These are phyloP conservation scores for Solanum chmielewskii DNA, from an alignment of 257 asterid species.

Conservation along the genomic window DNA sequence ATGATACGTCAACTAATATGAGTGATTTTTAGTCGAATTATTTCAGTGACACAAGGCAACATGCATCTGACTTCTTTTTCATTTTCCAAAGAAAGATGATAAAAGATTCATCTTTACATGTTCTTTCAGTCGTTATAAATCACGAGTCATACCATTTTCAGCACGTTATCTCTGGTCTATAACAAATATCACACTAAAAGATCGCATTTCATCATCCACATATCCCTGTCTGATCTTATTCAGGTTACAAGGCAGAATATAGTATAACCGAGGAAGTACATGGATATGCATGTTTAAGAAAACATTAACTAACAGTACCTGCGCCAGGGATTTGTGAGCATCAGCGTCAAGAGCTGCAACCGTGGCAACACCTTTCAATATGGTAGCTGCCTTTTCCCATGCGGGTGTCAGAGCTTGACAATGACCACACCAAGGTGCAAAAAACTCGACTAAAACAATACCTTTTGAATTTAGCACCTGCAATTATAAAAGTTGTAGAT, in stretches of 20 bases:
- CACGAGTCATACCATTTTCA: not conserved
- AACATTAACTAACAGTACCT: slow-evolving; percentile 26
- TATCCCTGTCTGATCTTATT: not conserved
- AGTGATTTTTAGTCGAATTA: not conserved
- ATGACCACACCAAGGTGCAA: slow-evolving; percentile 98
- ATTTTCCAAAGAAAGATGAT: not conserved
- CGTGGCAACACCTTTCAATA: slow-evolving; percentile 83
- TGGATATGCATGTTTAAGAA: not conserved
- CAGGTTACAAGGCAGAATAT: not conserved
- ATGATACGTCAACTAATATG: not conserved
- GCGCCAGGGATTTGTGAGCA: slow-evolving; percentile 85
- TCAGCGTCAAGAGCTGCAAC: slow-evolving; percentile 97
- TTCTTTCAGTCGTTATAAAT: not conserved
- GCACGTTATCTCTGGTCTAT: not conserved
- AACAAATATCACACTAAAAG: not conserved
- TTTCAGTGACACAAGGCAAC: not conserved
- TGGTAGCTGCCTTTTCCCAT: slow-evolving; percentile 87
- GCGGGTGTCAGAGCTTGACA: slow-evolving; percentile 79
- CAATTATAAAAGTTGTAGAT: not conserved
- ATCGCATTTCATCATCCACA: not conserved
- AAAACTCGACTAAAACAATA: slow-evolving; percentile 83
- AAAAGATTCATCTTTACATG: not conserved
- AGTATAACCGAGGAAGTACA: not conserved
- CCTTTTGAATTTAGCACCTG: slow-evolving; percentile 89
- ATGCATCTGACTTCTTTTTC: not conserved